Percentiles rank a stretch among this genome's conserved stretches.
Conservation (phyloP, 2,329 filamentous ascomycete species). For the Fusarium sp. region DNA sequence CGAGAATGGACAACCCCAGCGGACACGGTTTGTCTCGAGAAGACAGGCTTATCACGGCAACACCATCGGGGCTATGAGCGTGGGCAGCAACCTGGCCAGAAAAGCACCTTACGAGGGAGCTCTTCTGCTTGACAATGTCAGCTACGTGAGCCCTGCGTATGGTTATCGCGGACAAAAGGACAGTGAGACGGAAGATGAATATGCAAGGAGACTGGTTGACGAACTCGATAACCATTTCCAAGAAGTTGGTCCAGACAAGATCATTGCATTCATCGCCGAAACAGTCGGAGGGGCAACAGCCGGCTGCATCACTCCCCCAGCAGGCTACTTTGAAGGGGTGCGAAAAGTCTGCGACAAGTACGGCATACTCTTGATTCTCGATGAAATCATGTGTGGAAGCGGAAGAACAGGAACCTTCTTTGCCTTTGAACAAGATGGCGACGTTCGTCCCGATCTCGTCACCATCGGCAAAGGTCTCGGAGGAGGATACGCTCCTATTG, state of each 20-base stretch:
- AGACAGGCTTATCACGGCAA: conserved; percentile 62
- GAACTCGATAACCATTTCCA: conserved; percentile 78
- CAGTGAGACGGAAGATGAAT: conserved; percentile 67
- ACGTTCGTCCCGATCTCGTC: conserved; percentile 71
- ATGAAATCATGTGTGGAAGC: conserved; percentile 81
- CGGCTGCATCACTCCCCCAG: conserved; percentile 74
- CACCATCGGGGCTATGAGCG: conserved; percentile 71
- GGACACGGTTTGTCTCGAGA: conserved; percentile 56
- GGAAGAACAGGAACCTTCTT: conserved; percentile 70
- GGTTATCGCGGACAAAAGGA: conserved; percentile 68
- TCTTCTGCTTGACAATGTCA: conserved; percentile 57
- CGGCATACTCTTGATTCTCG: conserved; percentile 80
- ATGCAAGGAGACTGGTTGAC: conserved; percentile 68
- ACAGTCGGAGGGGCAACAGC: conserved; percentile 76
- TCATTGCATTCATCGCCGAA: conserved; percentile 80
- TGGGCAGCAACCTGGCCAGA: conserved; percentile 72
- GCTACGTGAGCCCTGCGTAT: conserved; percentile 75
- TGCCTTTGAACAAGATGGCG: conserved; percentile 70
- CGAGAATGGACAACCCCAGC: conserved; percentile 52
- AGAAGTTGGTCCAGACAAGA: conserved; percentile 70
- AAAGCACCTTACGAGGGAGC: conserved; percentile 67
- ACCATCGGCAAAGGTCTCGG: conserved; percentile 75
- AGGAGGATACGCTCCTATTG: conserved; percentile 72
- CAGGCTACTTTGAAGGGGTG: conserved; percentile 78
- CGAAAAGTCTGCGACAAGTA: conserved; percentile 76